phyloP scores from a whole-genome alignment of 768 basidiomycete genomes.

The Hygrophoropsis aurantiaca region DNA sequence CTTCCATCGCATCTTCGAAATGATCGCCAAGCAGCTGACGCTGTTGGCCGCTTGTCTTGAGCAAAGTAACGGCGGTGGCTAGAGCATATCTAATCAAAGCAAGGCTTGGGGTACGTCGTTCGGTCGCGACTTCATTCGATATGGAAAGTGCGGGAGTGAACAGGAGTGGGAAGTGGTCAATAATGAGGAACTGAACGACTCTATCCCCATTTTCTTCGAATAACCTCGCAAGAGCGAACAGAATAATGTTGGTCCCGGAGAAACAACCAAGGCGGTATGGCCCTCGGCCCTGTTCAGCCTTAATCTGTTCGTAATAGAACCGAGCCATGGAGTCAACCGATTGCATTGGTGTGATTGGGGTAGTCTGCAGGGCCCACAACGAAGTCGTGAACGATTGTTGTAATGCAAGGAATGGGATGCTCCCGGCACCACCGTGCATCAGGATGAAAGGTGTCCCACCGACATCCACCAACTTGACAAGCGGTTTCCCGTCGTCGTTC shows the following conservation, averaged over 20 bases:
- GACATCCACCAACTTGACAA: background rate
- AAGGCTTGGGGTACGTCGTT: background rate
- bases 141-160: background rate
- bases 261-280: constrained; percentile 21
- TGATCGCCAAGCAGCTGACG: too few species aligned
- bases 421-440: constrained; percentile 1
- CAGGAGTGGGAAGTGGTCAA: constrained; percentile 5
- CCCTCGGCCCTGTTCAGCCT: constrained; percentile 10
- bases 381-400: background rate
- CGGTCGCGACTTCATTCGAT: background rate
- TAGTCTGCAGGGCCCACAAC: constrained; percentile 4
- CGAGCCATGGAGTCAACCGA: constrained; percentile 6
- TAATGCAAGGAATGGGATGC: background rate
- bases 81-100: background rate
- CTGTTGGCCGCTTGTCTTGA: too few species aligned
- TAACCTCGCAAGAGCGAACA: background rate
- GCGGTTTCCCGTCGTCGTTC: background rate
- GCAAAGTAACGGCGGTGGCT: too few species aligned
- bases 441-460: background rate
- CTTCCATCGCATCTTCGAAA: background rate
- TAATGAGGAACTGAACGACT: background rate
- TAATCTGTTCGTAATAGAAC: constrained; percentile 20
- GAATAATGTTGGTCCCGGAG: background rate
- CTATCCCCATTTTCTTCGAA: background rate
- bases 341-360: constrained; percentile 15